Conservation (phyloP, 139 green algal species). For the Tetraselmis striata region DNA sequence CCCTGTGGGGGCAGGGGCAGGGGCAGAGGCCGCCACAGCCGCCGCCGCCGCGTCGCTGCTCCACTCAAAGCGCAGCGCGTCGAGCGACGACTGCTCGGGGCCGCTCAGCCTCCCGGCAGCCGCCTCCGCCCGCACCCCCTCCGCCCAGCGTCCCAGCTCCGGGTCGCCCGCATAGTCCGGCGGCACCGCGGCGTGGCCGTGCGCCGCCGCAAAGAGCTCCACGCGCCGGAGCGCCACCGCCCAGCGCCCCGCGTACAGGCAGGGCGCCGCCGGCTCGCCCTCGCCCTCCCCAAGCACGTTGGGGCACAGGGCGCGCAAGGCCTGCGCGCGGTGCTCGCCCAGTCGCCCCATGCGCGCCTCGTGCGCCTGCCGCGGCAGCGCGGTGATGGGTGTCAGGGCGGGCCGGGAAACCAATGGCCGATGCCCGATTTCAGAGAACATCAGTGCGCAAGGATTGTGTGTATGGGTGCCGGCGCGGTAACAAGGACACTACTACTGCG, state of each 20-base stretch:
- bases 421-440: too few relatives aligned
- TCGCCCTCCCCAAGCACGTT: neutral
- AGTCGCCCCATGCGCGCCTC: neutral
- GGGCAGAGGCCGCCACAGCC: neutral
- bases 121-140: neutral
- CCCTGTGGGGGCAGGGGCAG: too few relatives aligned
- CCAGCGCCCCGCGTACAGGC: neutral
- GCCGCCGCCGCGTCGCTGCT: neutral
- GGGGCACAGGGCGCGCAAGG: neutral
- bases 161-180: neutral
- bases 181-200: neutral
- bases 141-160: neutral
- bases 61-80: neutral
- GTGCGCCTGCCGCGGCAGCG: neutral
- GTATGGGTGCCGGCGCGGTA: too few relatives aligned
- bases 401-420: too few relatives aligned
- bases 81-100: neutral
- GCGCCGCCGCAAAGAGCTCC: neutral
- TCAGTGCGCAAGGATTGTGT: too few relatives aligned
- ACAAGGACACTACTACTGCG: too few relatives aligned
- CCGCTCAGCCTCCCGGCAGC: neutral
- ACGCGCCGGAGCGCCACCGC: neutral
- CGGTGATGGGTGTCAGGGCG: too few relatives aligned
- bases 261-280: too few relatives aligned
- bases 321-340: neutral